Evolutionary conservation across 1,284 basidiomycete species (phyloP), one percentile per base, ranked within the genome.

Genomic region (Cutaneotrichosporon spelunceum): DNA sequence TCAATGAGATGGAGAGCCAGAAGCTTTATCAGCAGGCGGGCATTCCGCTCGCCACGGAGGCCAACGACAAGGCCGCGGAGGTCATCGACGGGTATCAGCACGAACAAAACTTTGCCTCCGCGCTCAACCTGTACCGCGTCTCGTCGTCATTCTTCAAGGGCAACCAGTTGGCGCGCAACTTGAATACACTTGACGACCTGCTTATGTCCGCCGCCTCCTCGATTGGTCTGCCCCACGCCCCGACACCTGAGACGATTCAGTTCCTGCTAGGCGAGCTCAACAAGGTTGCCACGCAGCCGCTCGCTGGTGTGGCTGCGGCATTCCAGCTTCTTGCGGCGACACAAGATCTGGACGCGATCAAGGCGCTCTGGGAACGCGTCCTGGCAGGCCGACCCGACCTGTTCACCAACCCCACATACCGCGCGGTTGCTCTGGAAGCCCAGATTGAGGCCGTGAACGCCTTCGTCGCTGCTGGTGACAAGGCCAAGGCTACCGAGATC

Each of bases 31-130:
- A 57, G 24, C 23, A 57, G 23, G 54, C 63, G 10, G 53, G 56
- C 39, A 33, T 66, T 30, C 5, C 24, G 13, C 9, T 23, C 27
- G 16, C 13, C 27, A 53, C 56, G 3, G 23, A 39, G 19, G 52
- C 16, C 3, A 23, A 45, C 10, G 7, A 57, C 1, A 58, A 63
- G 27, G 61, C 56, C 16, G 57, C 26, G 11, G 59, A 48, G 14
- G 59, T 57, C 3, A 63, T 72, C 56, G 62, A 67, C 36, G 69
- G 67, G 8, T 78, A 76, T 66, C 60, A 61, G 39, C 57, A 62
- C 48, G 91, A 93, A 76, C 84, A 85, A 69, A 91, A 90, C 68
- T 87, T 91, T 64, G 72, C 78, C 0, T 84, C 86, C 0, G 90
- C 90, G 0, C 79, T 91, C 77, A 83, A 85, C 27, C 69, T 70